Base-by-base conservation (phyloP, 2,329 filamentous ascomycete species). In the Claviceps purpurea region DNA sequence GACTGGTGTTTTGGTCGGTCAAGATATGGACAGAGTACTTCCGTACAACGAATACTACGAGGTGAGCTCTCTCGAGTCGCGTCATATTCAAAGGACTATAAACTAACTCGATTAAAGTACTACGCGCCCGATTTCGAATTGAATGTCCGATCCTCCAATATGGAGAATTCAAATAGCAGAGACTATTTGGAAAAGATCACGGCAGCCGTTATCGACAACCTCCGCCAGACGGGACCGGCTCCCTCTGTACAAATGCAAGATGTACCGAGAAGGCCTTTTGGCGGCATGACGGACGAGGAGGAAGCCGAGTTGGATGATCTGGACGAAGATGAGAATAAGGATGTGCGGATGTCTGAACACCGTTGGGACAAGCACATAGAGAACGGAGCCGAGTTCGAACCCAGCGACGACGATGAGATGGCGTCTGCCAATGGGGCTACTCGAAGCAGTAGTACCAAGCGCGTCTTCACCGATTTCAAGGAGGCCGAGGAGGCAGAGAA, bases 11-110 rank as follows among this genome's bases (percentile, higher is more conserved):
- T 77, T 97, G 8, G 87, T 96, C 20, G 87, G 87, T 30, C 81
- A 90, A 55, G 78, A 87, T 34, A 87, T 97, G 77, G 77, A 81
- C 11, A 77, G 85, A 5, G 83, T 87, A n/a, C 75, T 97, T 42
- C 91, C 91, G 0, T 97, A 89, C 68, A 97, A 95, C 57, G 91
- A 97, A 72, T 97, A 97, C 68, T 97, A 97, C 65, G 80, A 84
- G 65, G 81, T 82, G 67, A 62, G 69, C 61, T 14, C 14, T 38
- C 2, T 10, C 5, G 5, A 20, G n/a, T 42, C 16, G 10, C n/a
- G 7, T 7, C 16, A 5, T 13, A 20, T 2, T 6, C 8, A 16
- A 24, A 8, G 16, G 20, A 30, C 14, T 4, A 8, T 22, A 11
- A 39, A 44, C 62, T 66, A 55, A 68, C 50, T 14, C n/a, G 8